phyloP scores from a whole-genome alignment of 2,329 filamentous ascomycete species.

The Penicillium sclerotiorum region DNA sequence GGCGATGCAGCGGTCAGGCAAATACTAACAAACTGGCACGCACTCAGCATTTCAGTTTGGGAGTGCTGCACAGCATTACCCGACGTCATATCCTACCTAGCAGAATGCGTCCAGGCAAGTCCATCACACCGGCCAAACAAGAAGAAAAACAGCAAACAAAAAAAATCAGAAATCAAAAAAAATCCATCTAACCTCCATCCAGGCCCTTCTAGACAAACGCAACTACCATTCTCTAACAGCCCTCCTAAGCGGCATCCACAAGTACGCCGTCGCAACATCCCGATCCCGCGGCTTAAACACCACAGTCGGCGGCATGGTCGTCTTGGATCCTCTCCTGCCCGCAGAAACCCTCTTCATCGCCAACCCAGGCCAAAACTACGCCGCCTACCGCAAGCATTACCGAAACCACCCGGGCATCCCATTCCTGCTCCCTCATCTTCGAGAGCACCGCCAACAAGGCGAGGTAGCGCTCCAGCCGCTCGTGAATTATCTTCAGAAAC shows the following conservation, averaged over 20 bases:
- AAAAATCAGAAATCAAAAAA: not conserved
- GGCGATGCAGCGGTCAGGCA: constrained; percentile 23
- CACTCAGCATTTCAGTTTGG: constrained; percentile 36
- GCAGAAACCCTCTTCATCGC: constrained; percentile 29
- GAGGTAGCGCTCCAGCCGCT: constrained; percentile 30
- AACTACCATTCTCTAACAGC: constrained; percentile 45
- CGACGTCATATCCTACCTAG: constrained; percentile 34
- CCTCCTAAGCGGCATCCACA: constrained; percentile 40
- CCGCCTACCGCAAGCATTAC: constrained; percentile 39
- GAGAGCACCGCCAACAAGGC: constrained; percentile 35
- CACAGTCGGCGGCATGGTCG: constrained; percentile 19
- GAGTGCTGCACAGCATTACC: constrained; percentile 43
- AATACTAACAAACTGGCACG: constrained; percentile 35
- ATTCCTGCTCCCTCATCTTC: constrained; percentile 42
- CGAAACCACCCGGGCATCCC: constrained; percentile 38
- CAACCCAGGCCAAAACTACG: constrained; percentile 37
- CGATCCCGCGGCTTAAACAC: constrained; percentile 17
- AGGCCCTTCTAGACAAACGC: constrained; percentile 33
- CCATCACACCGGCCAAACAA: not conserved
- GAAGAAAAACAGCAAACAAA: constrained; percentile 1
- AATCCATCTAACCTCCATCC: not conserved
- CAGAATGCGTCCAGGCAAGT: constrained; percentile 40
- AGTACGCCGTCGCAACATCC: constrained; percentile 31
- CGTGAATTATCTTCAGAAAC: constrained; percentile 27
- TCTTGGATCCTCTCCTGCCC: constrained; percentile 28